These are phyloP conservation scores for Yamadazyma ubonensis DNA, from an alignment of 805 yeast species.

Conservation along the genomic window DNA sequence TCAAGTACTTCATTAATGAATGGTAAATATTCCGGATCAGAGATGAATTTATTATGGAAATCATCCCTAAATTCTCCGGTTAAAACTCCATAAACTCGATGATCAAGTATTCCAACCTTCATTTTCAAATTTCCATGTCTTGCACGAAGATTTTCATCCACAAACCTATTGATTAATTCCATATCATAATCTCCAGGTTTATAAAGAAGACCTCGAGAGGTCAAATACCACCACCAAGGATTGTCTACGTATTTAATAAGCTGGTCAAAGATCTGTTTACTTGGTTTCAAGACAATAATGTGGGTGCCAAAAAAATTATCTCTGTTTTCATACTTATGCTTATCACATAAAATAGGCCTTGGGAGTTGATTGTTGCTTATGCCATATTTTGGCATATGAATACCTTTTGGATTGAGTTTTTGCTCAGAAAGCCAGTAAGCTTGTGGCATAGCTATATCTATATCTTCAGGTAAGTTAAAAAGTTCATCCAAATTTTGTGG, in stretches of 20 bases:
- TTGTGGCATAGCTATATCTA: conserved; percentile 31
- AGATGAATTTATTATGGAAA: conserved; percentile 40
- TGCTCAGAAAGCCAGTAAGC: conserved; percentile 33
- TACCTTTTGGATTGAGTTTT: conserved; percentile 14
- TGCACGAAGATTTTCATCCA: conserved; percentile 23
- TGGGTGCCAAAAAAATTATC: conserved; percentile 41
- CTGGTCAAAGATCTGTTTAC: conserved; percentile 22
- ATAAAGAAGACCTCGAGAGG: conserved; percentile 21
- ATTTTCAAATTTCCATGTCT: conserved; percentile 6
- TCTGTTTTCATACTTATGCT: conserved; percentile 28
- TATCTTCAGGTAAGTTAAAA: conserved; percentile 25
- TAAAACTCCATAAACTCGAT: conserved; percentile 48
- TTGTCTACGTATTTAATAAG: conserved; percentile 23
- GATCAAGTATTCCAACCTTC: conserved; percentile 45
- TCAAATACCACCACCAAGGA: conserved; percentile 31
- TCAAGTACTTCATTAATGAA: conserved; percentile 17
- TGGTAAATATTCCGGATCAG: conserved; percentile 46
- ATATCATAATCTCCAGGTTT: conserved; percentile 47
- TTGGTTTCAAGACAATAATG: conserved; percentile 62
- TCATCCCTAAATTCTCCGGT: conserved; percentile 47
- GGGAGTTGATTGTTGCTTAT: conserved; percentile 1
- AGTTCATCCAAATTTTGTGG: conserved; percentile 29
- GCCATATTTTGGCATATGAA: conserved; percentile 7
- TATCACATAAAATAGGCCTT: conserved; percentile 19
- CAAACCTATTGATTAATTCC: conserved; percentile 48